Base-by-base conservation (phyloP, 1,139 yeast species). In the Fermentozyma sake region DNA sequence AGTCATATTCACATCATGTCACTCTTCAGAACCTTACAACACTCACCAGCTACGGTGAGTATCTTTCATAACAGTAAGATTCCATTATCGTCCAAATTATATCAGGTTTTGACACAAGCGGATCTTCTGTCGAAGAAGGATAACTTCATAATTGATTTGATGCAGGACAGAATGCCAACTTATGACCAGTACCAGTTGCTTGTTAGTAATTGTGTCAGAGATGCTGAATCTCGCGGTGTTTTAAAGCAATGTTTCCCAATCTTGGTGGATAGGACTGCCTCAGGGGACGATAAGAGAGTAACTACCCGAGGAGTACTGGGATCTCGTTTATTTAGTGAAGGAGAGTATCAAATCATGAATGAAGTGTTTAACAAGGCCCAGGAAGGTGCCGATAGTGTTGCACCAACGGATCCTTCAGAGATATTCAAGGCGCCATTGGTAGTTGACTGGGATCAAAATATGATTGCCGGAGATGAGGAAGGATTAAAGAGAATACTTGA, bases 371-470 rank as follows among this genome's bases (percentile, higher is more conserved):
- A 53, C 24, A 46, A 48, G 22, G 45, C 61, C 19, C 43, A 51
- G 17, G 53, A 53, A 16, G 35, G 38, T 3, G 46, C 52, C 7
- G 31, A 34, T 5, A 27, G 30, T 23, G 58, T 50, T 9, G n/a
- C 23, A 9, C 28, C 14, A 12, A 47, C 52, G n/a, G 52, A 53
- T 24, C 57, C 68, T 4, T 40, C 53, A 5, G 57, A 60, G 16
- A 50, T 67, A 8, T 67, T 67, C 40, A 44, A 41, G 32, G 65
- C 72, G 2, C 73, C 73, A 0, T 59, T 67, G 44, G 55, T 67
- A 19, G 59, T 66, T 23, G 73, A 67, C 41, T 67, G 73, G 73
- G 73, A 67, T 41, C 71, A 64, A 38, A 55, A 59, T 38, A 31
- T 59, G 35, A 58, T 66, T 35, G 73, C 71, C 12, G 55, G 56